Evolutionary conservation across 176 grass and related monocot species (phyloP), one percentile per base, ranked within the genome.

Genomic region (Musa schizocarpa): DNA sequence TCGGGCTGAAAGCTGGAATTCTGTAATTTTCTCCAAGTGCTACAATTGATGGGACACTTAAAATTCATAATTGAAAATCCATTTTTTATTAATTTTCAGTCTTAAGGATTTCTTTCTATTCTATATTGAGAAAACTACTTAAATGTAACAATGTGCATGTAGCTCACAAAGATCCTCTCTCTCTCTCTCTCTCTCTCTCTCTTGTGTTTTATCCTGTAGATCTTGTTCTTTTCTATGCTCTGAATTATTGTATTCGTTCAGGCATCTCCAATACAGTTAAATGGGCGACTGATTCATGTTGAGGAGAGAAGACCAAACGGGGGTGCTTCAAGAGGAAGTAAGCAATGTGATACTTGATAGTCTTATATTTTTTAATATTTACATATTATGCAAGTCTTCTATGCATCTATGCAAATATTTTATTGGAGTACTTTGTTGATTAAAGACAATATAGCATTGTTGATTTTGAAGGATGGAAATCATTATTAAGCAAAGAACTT

Each of bases 251-350:
- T 73, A 76, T 16, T 76, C 53, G 9, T 29, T 26, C 77, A 96
- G 92, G 89, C 87, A 82, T 96, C 92, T 83, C 89, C 92, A 23
- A 77, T 96, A 53, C 84, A 92, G 78, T 77, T 96, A 71, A 96
- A 96, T 85, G 92, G 92, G 8, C 81, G 89, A 74, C 53, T 52
- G 27, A 76, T 92, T 83, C 75, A 87, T 82, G 78, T 96, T 76
- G 87, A 92, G 68, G 92, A 85, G 84, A 89, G 82, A 72, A 96
- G 87, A 86, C 73, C 81, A 80, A 80, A 56, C 72, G 76, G 73
- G 52, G 77, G 87, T 76, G 48, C 82, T 72, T 83, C 85, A 75
- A 85, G 82, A 2, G 82, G 84, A 81, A 87, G 92, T 96, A 87
- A 89, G 84, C 89, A 49, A 83, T 83, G 2, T 68, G 65, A 13